These are phyloP conservation scores for Trichosporon sp. DNA, from an alignment of 1,284 basidiomycete genomes.

Conservation along the genomic window DNA sequence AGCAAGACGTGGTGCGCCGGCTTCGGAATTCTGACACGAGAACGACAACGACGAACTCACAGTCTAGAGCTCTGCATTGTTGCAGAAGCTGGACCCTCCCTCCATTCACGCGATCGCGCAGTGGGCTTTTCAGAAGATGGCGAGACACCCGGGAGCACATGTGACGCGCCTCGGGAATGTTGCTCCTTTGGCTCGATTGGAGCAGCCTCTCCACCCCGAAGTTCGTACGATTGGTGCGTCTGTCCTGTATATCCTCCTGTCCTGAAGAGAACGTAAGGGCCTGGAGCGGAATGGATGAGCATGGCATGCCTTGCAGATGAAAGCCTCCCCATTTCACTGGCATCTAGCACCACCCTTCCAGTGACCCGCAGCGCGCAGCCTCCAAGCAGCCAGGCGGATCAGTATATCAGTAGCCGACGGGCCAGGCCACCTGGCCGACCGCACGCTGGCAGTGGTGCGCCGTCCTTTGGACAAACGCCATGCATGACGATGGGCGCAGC, in stretches of 20 bases:
- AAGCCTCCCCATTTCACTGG: no score
- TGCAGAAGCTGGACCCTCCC: no score
- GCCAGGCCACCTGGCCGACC: no score
- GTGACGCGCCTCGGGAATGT: conserved; percentile 8
- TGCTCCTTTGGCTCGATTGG: not conserved
- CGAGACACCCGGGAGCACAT: not conserved
- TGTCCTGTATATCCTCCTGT: not conserved
- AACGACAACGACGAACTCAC: not conserved
- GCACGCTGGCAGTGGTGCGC: not conserved
- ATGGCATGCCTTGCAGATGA: not conserved
- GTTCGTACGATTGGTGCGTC: not conserved
- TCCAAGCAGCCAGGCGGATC: no score
- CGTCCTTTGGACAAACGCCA: not conserved
- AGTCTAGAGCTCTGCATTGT: no score
- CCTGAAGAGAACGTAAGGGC: no score
- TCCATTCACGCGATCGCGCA: not conserved
- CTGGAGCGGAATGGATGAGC: not conserved
- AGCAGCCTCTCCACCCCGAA: not conserved
- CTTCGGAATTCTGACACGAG: not conserved
- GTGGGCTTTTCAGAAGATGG: not conserved
- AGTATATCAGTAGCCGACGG: not conserved
- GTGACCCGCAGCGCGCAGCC: no score
- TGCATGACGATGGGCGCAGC: not conserved
- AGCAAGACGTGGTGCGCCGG: not conserved
- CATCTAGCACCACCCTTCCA: no score